Conservation (phyloP, 306 rosid species). For the Vigna angularis region DNA sequence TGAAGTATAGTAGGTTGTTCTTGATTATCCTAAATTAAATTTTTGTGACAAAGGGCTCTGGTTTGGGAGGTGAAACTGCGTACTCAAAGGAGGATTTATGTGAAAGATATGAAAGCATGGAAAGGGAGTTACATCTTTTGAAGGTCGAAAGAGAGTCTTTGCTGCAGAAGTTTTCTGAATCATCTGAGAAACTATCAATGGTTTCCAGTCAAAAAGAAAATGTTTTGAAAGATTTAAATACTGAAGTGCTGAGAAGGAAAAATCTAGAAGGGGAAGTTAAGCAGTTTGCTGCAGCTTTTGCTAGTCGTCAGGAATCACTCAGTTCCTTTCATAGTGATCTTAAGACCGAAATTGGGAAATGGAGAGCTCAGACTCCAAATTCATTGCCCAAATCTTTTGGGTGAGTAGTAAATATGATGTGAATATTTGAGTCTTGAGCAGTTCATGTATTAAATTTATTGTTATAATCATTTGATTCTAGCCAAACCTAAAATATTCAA, state of each 20-base stretch:
- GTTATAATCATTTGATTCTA: slow-evolving; percentile 27
- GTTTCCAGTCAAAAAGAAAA: slow-evolving; percentile 69
- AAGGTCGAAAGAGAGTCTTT: slow-evolving; percentile 71
- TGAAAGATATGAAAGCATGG: slow-evolving; percentile 66
- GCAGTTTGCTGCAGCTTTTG: slow-evolving; percentile 72
- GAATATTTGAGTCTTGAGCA: slow-evolving; percentile 23
- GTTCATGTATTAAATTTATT: slow-evolving; percentile 34
- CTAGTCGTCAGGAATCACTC: slow-evolving; percentile 65
- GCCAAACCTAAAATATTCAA: not conserved
- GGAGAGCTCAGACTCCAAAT: slow-evolving; percentile 57
- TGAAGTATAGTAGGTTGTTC: slow-evolving; percentile 45
- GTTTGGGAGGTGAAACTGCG: slow-evolving; percentile 64
- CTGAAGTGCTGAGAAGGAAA: slow-evolving; percentile 74
- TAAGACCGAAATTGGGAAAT: slow-evolving; percentile 61
- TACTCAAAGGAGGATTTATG: slow-evolving; percentile 64
- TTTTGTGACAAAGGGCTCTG: slow-evolving; percentile 79
- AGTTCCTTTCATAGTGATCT: slow-evolving; percentile 66
- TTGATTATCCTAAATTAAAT: slow-evolving; percentile 51
- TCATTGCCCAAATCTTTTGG: slow-evolving; percentile 59
- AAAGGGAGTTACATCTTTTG: slow-evolving; percentile 64
- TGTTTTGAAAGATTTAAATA: slow-evolving; percentile 64
- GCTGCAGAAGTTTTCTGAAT: slow-evolving; percentile 61
- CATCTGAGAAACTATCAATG: slow-evolving; percentile 58
- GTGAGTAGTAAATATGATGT: slow-evolving; percentile 44
- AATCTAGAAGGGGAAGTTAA: slow-evolving; percentile 77